Evolutionary conservation across 495 filamentous ascomycete species (phyloP).

Genomic region (Trichoderma erinaceum): DNA sequence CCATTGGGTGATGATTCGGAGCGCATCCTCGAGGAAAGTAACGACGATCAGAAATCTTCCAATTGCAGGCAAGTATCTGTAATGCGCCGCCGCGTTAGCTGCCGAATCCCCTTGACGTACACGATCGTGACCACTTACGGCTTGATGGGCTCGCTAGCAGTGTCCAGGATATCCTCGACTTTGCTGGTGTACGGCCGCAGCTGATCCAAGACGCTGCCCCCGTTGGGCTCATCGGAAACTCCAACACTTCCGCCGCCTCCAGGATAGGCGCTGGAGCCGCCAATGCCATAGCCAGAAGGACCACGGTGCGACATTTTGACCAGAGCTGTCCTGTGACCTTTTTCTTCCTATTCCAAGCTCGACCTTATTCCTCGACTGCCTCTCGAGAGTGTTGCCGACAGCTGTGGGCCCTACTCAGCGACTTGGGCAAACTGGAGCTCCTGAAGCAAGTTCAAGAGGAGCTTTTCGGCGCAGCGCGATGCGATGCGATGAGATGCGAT

Average conservation of each 20-base stretch:
- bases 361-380: background rate
- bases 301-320: constrained; percentile 36
- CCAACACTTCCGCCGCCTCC: constrained; percentile 33
- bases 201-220: constrained; percentile 82
- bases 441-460: background rate
- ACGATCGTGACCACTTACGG: constrained; percentile 61
- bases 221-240: constrained; percentile 47
- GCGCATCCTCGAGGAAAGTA: constrained; percentile 93
- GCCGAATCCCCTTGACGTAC: background rate
- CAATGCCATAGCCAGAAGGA: constrained; percentile 92
- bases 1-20: constrained; percentile 98
- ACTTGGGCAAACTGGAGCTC: background rate
- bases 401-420: background rate
- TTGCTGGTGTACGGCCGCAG: constrained; percentile 95
- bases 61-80: constrained; percentile 86
- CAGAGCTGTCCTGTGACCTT: background rate
- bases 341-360: background rate
- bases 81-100: constrained; percentile 16
- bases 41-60: constrained; percentile 97
- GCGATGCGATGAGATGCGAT: constrained; percentile 4
- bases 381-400: background rate
- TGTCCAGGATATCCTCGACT: constrained; percentile 93
- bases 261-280: constrained; percentile 58
- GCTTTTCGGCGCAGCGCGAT: background rate
- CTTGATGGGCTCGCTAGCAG: constrained; percentile 82